Conservation (phyloP, 2,329 filamentous ascomycete genomes). For the Davidsoniella virescens region DNA sequence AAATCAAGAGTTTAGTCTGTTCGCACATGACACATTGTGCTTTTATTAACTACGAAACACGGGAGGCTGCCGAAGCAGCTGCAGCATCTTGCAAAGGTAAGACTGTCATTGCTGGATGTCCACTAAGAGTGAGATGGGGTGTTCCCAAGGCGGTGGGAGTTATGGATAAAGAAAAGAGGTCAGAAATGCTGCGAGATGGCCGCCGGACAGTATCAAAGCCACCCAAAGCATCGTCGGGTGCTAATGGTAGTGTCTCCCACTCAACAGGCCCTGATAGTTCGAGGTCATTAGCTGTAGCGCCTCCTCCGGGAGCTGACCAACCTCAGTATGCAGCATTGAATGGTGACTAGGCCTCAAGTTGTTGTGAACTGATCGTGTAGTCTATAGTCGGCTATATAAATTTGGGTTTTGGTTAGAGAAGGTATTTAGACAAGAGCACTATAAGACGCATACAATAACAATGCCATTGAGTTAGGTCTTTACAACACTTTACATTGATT, state of each 20-base stretch:
- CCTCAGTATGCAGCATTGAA: slow-evolving; percentile 71
- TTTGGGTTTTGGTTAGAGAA: not conserved
- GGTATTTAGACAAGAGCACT: too few species aligned
- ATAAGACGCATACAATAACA: too few species aligned
- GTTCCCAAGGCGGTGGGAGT: slow-evolving; percentile 82
- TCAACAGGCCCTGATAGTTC: not conserved
- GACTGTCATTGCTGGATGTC: slow-evolving; percentile 80
- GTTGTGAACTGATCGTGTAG: too few species aligned
- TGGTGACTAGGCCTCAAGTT: slow-evolving; percentile 41
- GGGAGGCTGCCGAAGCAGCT: slow-evolving; percentile 72
- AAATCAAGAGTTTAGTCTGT: slow-evolving; percentile 83
- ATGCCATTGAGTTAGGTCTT: too few species aligned
- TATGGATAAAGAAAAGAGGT: slow-evolving; percentile 73
- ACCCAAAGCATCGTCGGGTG: not conserved
- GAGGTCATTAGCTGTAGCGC: slow-evolving; percentile 29
- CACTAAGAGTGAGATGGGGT: slow-evolving; percentile 80
- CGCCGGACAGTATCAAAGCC: slow-evolving; percentile 14
- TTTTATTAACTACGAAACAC: slow-evolving; percentile 83
- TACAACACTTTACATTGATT: too few species aligned
- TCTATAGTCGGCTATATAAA: not conserved
- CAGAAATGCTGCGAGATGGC: slow-evolving; percentile 65
- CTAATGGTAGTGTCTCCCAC: not conserved
- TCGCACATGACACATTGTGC: slow-evolving; percentile 96
- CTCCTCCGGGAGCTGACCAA: slow-evolving; percentile 64
- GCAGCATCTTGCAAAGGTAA: slow-evolving; percentile 73